Percentiles rank a stretch among this genome's conserved stretches.
These are phyloP conservation scores for Paspalum vaginatum DNA, from an alignment of 176 grass and related monocot species.

Conservation along the genomic window DNA sequence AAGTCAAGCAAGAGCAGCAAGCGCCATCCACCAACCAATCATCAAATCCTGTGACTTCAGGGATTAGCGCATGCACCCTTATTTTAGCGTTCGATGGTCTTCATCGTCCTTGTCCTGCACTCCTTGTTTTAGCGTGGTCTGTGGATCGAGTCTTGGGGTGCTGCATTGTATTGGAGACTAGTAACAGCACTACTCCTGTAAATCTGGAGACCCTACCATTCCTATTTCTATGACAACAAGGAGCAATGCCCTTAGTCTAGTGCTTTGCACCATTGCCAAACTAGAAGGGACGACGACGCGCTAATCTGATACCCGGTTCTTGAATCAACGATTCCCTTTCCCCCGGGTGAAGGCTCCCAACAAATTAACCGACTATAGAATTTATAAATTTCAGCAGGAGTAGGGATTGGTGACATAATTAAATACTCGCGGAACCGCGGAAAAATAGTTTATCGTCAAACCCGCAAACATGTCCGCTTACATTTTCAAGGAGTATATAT, in stretches of 20 bases:
- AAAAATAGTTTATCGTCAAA: too few relatives aligned
- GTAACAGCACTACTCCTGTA: not conserved
- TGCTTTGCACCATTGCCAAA: not conserved
- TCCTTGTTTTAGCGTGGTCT: constrained; percentile 4
- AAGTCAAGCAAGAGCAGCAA: constrained; percentile 21
- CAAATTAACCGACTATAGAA: not conserved
- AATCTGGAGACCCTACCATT: constrained; percentile 13
- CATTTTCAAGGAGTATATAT: too few relatives aligned
- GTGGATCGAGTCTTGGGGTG: not conserved
- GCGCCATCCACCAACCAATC: constrained; percentile 40
- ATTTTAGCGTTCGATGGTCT: constrained; percentile 43
- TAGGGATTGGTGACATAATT: too few relatives aligned
- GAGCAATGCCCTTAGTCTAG: not conserved
- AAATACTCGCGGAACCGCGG: too few relatives aligned
- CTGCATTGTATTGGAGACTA: not conserved
- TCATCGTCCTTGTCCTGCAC: constrained; percentile 12
- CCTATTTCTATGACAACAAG: not conserved
- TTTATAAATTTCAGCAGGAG: too few relatives aligned
- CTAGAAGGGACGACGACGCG: not conserved
- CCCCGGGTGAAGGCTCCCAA: not conserved
- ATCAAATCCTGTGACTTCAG: constrained; percentile 25
- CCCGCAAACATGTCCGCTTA: too few relatives aligned
- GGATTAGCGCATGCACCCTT: constrained; percentile 33
- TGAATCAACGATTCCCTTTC: not conserved
- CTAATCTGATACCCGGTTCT: not conserved